Evolutionary conservation across 805 yeast species (phyloP).

Genomic region (Starmerella scarabaei): DNA sequence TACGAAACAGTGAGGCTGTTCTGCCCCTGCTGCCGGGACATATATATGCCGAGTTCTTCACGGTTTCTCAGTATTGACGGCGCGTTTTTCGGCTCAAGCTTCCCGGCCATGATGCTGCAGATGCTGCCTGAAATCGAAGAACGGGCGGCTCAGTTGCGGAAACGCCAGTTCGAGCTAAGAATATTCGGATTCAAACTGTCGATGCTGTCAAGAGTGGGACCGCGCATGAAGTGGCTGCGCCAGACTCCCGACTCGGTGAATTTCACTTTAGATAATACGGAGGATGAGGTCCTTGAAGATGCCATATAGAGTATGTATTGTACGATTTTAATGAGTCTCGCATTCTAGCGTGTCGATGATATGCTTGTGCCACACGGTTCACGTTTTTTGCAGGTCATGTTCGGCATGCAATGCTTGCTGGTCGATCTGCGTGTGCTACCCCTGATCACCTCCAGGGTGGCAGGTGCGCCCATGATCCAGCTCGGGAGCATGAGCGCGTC

Average conservation of each 20-base stretch:
- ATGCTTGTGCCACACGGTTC: no score
- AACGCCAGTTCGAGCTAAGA: slow-evolving; percentile 45
- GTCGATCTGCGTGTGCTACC: no score
- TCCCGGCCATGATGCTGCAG: slow-evolving; percentile 83
- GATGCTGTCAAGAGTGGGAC: slow-evolving; percentile 65
- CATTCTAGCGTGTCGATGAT: no score
- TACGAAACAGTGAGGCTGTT: slow-evolving; percentile 81
- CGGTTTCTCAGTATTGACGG: slow-evolving; percentile 85
- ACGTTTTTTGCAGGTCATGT: no score
- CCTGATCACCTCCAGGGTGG: no score
- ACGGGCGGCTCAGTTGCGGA: slow-evolving; percentile 49
- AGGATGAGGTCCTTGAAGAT: slow-evolving; percentile 9
- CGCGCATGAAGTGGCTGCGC: slow-evolving; percentile 94
- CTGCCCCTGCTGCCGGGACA: slow-evolving; percentile 89
- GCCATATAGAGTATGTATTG: no score
- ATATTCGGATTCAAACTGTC: slow-evolving; percentile 79
- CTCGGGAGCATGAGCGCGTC: no score
- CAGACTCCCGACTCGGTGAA: slow-evolving; percentile 49
- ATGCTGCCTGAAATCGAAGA: slow-evolving; percentile 83
- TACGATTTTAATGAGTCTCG: no score
- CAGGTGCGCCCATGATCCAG: no score
- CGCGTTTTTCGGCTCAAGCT: slow-evolving; percentile 91
- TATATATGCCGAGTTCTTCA: slow-evolving; percentile 78
- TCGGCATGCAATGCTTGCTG: no score
- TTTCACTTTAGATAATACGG: slow-evolving; percentile 45